These are phyloP conservation scores for Guillardia theta DNA, from an alignment of 78 protist genomes.

Conservation along the genomic window DNA sequence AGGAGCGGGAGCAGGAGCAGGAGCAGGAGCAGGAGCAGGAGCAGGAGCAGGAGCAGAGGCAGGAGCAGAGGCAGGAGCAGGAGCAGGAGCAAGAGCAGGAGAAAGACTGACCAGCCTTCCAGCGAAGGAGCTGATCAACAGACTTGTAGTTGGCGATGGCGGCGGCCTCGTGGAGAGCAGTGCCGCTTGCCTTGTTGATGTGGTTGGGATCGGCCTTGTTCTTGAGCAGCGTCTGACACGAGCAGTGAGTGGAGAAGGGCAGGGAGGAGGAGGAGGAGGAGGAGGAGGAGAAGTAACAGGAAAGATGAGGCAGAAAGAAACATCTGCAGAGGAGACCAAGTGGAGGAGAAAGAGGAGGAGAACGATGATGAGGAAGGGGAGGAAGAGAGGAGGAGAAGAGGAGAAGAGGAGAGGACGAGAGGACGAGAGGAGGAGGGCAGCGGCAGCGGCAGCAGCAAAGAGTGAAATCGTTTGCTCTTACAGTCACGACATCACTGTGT, in stretches of 20 bases:
- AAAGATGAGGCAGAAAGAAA: no score
- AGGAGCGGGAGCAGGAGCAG: neutral
- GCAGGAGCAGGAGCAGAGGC: neutral
- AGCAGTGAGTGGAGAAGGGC: no score
- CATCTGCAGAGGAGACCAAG: no score
- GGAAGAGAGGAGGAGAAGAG: no score
- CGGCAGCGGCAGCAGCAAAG: no score
- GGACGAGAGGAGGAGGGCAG: no score
- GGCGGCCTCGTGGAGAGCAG: constrained; percentile 10
- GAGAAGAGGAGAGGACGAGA: no score
- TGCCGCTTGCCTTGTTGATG: neutral
- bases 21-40: neutral
- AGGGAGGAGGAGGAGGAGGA: no score
- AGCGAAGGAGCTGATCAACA: neutral
- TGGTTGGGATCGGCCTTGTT: neutral
- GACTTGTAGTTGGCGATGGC: neutral
- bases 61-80: neutral
- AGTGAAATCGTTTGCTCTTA: no score
- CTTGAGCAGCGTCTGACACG: neutral
- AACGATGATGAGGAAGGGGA: no score
- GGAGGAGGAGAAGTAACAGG: no score
- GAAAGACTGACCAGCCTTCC: neutral
- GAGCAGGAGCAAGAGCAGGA: neutral
- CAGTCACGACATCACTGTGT: neutral
- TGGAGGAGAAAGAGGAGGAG: no score